These are phyloP conservation scores for Protomyces gravidus DNA, from an alignment of 1,139 yeast species.

Conservation along the genomic window DNA sequence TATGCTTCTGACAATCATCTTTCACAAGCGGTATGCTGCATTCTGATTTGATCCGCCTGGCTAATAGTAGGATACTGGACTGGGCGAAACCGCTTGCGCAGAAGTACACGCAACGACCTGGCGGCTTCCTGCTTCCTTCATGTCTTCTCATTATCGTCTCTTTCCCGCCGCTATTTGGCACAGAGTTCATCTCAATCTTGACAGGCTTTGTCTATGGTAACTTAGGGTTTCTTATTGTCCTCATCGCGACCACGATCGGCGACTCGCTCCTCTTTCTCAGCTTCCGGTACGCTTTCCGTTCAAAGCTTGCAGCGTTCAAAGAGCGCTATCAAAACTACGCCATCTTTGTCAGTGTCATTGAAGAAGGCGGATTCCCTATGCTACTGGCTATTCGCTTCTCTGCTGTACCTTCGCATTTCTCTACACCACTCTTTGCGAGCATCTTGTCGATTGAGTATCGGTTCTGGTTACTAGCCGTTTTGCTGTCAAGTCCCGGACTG, in stretches of 20 bases:
- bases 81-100: conserved; percentile 23
- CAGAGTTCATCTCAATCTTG: conserved; percentile 26
- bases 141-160: conserved; percentile 16
- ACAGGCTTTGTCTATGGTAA: conserved; percentile 29
- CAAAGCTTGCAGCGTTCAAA: conserved; percentile 17
- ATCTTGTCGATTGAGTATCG: conserved; percentile 12
- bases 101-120: conserved; percentile 18
- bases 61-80: conserved; percentile 5
- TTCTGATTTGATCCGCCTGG: neutral
- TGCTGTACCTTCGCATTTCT: conserved; percentile 29
- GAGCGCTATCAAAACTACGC: conserved; percentile 26
- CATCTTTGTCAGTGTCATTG: conserved; percentile 29
- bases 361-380: conserved; percentile 30
- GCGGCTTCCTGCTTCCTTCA: conserved; percentile 27
- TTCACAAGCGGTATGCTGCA: conserved; percentile 7
- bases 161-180: conserved; percentile 30
- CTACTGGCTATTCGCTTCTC: conserved; percentile 27
- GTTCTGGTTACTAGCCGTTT: conserved; percentile 6
- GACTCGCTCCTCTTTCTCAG: conserved; percentile 28
- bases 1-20: conserved; percentile 10
- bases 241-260: conserved; percentile 26
- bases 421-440: conserved; percentile 29
- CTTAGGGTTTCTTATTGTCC: conserved; percentile 20
- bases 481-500: conserved; percentile 6
- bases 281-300: conserved; percentile 23